Evolutionary conservation across 140 eudicot species (phyloP), one percentile per base, ranked within the genome.

Genomic region (Senecio squalidus): DNA sequence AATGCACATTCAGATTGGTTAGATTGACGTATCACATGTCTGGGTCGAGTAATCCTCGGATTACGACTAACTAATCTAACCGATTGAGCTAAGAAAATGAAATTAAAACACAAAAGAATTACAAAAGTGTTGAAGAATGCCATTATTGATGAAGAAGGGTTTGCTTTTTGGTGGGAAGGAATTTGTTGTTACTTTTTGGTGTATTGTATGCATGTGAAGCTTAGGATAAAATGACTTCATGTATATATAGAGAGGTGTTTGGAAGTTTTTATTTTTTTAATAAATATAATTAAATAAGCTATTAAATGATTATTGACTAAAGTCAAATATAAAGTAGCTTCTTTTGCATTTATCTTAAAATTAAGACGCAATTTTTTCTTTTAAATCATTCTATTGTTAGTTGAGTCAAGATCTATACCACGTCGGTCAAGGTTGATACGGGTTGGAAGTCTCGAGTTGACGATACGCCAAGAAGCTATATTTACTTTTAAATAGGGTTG

Each of bases 201-300:
- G 62, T 69, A 67, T 67, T 46, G 78, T 70, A 71, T 73, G 83
- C 85, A 75, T 80, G 88, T 84, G 83, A 72, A 74, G 79, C 44
- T 51, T 60, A n/a, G 69, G 60, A 57, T 56, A 45, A 59, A 57
- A 30, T 39, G 28, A 29, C 52, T 68, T 71, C 54, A 25, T 55
- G 80, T 48, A 57, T 64, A 59, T 59, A 63, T 56, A 51, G 56
- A n/a, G n/a, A n/a, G n/a, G n/a, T n/a, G n/a, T n/a, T n/a, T 2
- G 36, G 59, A 22, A 30, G 46, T 44, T 15, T 53, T 36, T 40
- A 28, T 16, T 4, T 39, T 58, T 28, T 29, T 11, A 11, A 29
- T 57, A 25, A 38, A 48, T 1, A n/a, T 26, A 46, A 17, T 7
- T 20, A 53, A 53, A 22, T 53, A 51, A 24, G 6, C 31, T 36